These are phyloP conservation scores for Cryptococcus deneoformans DNA, from an alignment of 1,284 basidiomycete species.

Conservation along the genomic window DNA sequence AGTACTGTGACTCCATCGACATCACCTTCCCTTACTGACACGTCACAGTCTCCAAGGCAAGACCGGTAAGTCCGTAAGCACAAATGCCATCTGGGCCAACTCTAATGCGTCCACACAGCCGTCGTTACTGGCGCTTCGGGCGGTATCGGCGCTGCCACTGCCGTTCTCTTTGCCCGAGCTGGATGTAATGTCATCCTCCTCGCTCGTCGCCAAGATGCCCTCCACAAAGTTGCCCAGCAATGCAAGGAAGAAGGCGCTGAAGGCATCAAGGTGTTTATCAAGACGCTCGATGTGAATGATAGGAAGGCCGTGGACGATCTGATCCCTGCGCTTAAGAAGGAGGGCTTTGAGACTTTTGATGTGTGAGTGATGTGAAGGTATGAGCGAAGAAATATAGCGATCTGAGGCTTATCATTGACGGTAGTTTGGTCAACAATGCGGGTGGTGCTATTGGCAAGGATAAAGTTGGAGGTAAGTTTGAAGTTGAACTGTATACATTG, in stretches of 20 bases:
- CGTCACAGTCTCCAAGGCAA: slow-evolving; percentile 4
- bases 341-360: slow-evolving; percentile 31
- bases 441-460: slow-evolving; percentile 45
- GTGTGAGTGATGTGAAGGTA: slow-evolving; percentile 22
- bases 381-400: too few species aligned
- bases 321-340: slow-evolving; percentile 18
- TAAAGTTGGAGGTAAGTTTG: slow-evolving; percentile 35
- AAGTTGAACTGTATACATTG: not conserved
- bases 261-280: slow-evolving; percentile 25
- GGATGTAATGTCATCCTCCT: slow-evolving; percentile 40
- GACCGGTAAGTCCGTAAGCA: slow-evolving; percentile 1
- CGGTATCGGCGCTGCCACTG: slow-evolving; percentile 43
- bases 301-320: slow-evolving; percentile 28
- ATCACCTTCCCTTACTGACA: not conserved
- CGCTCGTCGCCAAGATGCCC: slow-evolving; percentile 33
- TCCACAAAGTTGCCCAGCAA: slow-evolving; percentile 29
- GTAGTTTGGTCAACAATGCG: slow-evolving; percentile 47
- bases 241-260: slow-evolving; percentile 24
- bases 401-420: not conserved
- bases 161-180: slow-evolving; percentile 35
- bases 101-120: slow-evolving; percentile 11
- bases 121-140: slow-evolving; percentile 41
- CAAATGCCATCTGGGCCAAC: not conserved
- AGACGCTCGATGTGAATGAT: slow-evolving; percentile 38
- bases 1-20: too few species aligned